These are phyloP conservation scores for Fusarium xylarioides DNA, from an alignment of 2,329 filamentous ascomycete species.

Conservation along the genomic window DNA sequence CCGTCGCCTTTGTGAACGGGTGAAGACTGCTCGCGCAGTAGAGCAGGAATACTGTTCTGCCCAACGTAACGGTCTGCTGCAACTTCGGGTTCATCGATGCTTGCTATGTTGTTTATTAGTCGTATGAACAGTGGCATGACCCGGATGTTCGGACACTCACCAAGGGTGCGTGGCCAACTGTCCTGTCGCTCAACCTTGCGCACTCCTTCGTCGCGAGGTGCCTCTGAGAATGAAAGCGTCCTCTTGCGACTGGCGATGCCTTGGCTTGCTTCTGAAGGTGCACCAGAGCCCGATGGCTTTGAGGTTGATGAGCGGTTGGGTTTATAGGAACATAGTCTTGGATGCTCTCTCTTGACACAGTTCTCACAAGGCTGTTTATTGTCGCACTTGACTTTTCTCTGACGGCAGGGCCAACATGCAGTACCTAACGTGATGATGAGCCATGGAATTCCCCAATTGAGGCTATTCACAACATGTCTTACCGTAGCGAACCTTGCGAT, in stretches of 20 bases:
- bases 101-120: slow-evolving; percentile 47
- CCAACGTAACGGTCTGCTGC: slow-evolving; percentile 69
- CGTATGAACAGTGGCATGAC: slow-evolving; percentile 15
- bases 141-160: slow-evolving; percentile 39
- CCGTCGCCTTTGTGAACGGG: slow-evolving; percentile 61
- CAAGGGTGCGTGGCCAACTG: slow-evolving; percentile 55
- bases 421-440: slow-evolving; percentile 56
- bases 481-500: slow-evolving; percentile 75
- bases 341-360: slow-evolving; percentile 72
- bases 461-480: slow-evolving; percentile 45
- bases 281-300: slow-evolving; percentile 47
- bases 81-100: slow-evolving; percentile 62
- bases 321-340: slow-evolving; percentile 72
- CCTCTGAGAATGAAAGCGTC: slow-evolving; percentile 47
- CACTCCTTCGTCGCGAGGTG: slow-evolving; percentile 40
- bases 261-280: slow-evolving; percentile 38
- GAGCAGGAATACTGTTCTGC: slow-evolving; percentile 73
- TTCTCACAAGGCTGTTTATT: slow-evolving; percentile 75
- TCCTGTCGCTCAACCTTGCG: slow-evolving; percentile 51
- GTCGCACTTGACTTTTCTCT: slow-evolving; percentile 75
- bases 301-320: slow-evolving; percentile 60
- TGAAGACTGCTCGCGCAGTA: slow-evolving; percentile 68
- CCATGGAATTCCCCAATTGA: slow-evolving; percentile 10
- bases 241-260: slow-evolving; percentile 45
- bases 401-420: slow-evolving; percentile 73